Conservation (phyloP, 73 alveolate genomes). For the Stentor coeruleus region DNA sequence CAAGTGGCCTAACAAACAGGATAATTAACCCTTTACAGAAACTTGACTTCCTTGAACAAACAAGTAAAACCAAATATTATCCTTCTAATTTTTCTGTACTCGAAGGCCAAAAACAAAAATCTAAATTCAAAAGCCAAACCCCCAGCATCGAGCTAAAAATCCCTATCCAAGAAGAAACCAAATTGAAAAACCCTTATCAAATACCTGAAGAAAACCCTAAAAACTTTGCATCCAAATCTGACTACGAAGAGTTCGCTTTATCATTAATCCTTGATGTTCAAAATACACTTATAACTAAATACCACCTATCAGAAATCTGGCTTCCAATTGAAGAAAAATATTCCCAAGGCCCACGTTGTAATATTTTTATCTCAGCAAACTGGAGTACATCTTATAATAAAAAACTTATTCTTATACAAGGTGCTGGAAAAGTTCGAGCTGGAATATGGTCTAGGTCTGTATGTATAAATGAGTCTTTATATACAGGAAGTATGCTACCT, state of each 20-base stretch:
- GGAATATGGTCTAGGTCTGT: conserved; percentile 51
- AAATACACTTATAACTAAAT: neutral
- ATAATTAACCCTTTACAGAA: too few relatives aligned
- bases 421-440: conserved; percentile 10
- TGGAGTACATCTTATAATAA: neutral
- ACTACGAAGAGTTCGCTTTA: neutral
- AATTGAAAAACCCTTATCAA: too few relatives aligned
- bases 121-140: too few relatives aligned
- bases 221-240: too few relatives aligned
- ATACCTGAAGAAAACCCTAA: too few relatives aligned
- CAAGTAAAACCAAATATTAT: too few relatives aligned
- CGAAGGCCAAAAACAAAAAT: too few relatives aligned
- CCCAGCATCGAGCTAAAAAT: too few relatives aligned
- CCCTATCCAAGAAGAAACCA: too few relatives aligned
- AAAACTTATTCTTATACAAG: conserved; percentile 1
- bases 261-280: neutral
- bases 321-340: neutral
- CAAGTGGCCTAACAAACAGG: too few relatives aligned
- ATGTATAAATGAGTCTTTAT: conserved; percentile 30
- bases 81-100: too few relatives aligned
- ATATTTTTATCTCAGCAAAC: neutral
- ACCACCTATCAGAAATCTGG: neutral
- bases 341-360: neutral
- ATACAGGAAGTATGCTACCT: conserved; percentile 45
- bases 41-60: too few relatives aligned